Percentiles rank a stretch among this genome's conserved stretches.
These are phyloP conservation scores for Nidula microcarpa DNA, from an alignment of 768 basidiomycete genomes.

Conservation along the genomic window DNA sequence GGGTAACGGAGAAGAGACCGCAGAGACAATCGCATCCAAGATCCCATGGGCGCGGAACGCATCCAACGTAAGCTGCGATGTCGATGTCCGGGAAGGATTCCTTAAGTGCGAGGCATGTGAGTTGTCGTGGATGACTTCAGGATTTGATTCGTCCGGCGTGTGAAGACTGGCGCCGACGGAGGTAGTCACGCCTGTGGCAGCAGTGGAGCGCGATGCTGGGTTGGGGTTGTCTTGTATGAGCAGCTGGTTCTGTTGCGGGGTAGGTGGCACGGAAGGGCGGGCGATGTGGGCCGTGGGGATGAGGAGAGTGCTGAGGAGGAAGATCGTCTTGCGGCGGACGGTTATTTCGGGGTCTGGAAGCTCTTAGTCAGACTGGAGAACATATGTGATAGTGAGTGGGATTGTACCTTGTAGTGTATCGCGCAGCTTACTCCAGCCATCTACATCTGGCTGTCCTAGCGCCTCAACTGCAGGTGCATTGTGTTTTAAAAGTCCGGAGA, in stretches of 20 bases:
- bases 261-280: constrained; percentile 10
- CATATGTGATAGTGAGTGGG: background rate
- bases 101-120: constrained; percentile 65
- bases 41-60: constrained; percentile 48
- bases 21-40: constrained; percentile 45
- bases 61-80: constrained; percentile 41
- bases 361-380: background rate
- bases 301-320: constrained; percentile 72
- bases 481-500: constrained; percentile 80
- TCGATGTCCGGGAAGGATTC: constrained; percentile 51
- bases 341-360: constrained; percentile 68
- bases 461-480: constrained; percentile 60
- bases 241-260: constrained; percentile 3
- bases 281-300: constrained; percentile 33
- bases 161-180: constrained; percentile 11
- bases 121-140: constrained; percentile 57
- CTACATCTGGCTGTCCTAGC: constrained; percentile 38
- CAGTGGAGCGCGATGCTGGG: constrained; percentile 5
- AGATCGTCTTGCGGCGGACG: constrained; percentile 75
- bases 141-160: constrained; percentile 7
- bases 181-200: constrained; percentile 5
- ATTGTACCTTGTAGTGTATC: constrained; percentile 56
- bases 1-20: constrained; percentile 54
- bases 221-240: background rate
- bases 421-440: constrained; percentile 66